Conservation (phyloP, 1,284 basidiomycete genomes). For the Trichosporon sp. region DNA sequence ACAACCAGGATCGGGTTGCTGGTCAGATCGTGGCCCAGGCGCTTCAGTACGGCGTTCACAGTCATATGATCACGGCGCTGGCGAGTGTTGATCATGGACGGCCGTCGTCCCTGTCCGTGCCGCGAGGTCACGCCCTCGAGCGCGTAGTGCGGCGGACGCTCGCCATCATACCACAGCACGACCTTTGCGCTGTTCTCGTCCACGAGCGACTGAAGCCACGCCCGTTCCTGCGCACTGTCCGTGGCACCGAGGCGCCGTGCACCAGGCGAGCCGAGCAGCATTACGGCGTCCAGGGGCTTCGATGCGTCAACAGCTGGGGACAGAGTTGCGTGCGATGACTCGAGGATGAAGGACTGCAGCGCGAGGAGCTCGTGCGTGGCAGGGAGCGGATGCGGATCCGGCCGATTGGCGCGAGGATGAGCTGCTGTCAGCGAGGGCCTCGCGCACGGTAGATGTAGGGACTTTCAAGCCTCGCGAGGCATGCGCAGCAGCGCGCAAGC, state of each 20-base stretch:
- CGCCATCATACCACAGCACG: conserved; percentile 35
- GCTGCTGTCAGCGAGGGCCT: conserved; percentile 12
- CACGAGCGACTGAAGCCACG: conserved; percentile 33
- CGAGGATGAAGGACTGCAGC: conserved; percentile 42
- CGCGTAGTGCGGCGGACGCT: conserved; percentile 23
- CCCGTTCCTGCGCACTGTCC: conserved; percentile 18
- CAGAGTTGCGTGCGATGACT: conserved; percentile 34
- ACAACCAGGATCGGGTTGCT: conserved; percentile 32
- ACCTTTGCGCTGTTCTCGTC: conserved; percentile 28
- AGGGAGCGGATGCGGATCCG: conserved; percentile 33
- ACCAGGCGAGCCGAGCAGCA: conserved; percentile 30
- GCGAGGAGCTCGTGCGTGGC: conserved; percentile 44
- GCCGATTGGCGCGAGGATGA: conserved; percentile 16
- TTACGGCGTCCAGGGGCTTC: conserved; percentile 37
- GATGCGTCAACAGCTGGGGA: conserved; percentile 26
- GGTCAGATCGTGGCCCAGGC: conserved; percentile 24
- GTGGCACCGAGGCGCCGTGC: conserved; percentile 22
- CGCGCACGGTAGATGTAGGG: not conserved
- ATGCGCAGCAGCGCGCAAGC: not conserved
- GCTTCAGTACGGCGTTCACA: conserved; percentile 23
- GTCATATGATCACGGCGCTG: conserved; percentile 23
- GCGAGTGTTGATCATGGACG: conserved; percentile 25
- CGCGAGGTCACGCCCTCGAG: conserved; percentile 26
- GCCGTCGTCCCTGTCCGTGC: conserved; percentile 25
- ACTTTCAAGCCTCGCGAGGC: no score